Evolutionary conservation across 2,329 filamentous ascomycete genomes (phyloP).

Genomic region (Neurospora sp.): DNA sequence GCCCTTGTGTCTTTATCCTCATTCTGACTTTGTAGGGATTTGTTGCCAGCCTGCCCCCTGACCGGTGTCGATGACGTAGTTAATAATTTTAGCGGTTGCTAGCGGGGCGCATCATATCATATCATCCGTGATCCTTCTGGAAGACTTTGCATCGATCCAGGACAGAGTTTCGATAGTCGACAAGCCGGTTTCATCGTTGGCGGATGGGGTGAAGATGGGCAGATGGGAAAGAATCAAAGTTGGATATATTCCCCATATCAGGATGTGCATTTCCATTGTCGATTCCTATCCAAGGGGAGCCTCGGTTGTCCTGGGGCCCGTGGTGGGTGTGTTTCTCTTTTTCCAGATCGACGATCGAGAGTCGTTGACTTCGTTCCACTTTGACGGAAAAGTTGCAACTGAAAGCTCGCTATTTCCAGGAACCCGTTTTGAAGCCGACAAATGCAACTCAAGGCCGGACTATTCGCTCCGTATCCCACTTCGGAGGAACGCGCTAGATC

Average conservation of each 20-base stretch:
- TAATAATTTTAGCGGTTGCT: not conserved
- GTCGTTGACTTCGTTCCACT: not conserved
- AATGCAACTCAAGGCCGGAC: not conserved
- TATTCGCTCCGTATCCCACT: not conserved
- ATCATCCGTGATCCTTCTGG: not conserved
- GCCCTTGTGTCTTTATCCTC: conserved; percentile 2
- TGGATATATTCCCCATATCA: not conserved
- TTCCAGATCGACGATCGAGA: not conserved
- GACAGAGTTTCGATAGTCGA: not conserved
- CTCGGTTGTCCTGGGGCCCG: not conserved
- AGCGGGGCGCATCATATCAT: not conserved
- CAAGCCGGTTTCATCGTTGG: not conserved
- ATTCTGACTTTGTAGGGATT: conserved; percentile 1
- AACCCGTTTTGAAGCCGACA: not conserved
- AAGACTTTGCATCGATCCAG: not conserved
- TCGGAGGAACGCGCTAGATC: not conserved
- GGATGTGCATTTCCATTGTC: not conserved
- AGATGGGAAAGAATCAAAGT: not conserved
- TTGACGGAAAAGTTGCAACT: not conserved
- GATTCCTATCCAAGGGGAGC: not conserved
- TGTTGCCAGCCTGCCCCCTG: not conserved
- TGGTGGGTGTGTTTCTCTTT: not conserved
- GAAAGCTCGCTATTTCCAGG: not conserved
- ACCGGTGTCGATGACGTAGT: not conserved
- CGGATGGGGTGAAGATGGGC: not conserved